These are phyloP conservation scores for Cordyceps farinosa DNA, from an alignment of 2,329 filamentous ascomycete genomes.

Conservation along the genomic window DNA sequence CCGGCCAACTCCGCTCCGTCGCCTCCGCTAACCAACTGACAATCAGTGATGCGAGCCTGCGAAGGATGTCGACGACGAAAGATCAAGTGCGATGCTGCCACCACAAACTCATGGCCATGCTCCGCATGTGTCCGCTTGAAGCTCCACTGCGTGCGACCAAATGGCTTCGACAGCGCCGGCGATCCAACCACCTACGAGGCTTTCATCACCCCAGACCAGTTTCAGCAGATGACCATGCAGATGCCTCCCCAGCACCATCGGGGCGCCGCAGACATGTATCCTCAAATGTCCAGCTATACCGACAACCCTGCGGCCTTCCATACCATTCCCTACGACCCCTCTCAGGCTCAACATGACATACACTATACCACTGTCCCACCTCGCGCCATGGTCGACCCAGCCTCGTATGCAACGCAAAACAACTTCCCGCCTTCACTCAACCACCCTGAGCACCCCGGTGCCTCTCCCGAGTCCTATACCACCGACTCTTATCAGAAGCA, in stretches of 20 bases:
- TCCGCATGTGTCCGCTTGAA: conserved; percentile 90
- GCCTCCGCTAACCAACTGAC: background rate
- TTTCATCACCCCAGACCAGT: conserved; percentile 32
- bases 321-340: conserved; percentile 45
- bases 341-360: conserved; percentile 43
- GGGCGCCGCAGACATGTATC: conserved; percentile 44
- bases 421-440: conserved; percentile 51
- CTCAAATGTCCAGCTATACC: conserved; percentile 47
- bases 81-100: conserved; percentile 96
- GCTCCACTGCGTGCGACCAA: conserved; percentile 87
- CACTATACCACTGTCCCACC: conserved; percentile 53
- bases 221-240: conserved; percentile 51
- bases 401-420: conserved; percentile 43
- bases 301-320: conserved; percentile 45
- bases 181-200: conserved; percentile 34
- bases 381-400: conserved; percentile 47
- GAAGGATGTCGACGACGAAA: conserved; percentile 93
- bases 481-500: conserved; percentile 64
- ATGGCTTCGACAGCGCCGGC: conserved; percentile 58
- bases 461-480: conserved; percentile 51
- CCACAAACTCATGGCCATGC: conserved; percentile 96
- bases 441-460: conserved; percentile 26
- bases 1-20: background rate
- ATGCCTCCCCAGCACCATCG: conserved; percentile 41
- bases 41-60: conserved; percentile 88